Percentiles rank a stretch among this genome's conserved stretches.
Conservation (phyloP, 2,329 filamentous ascomycete genomes). For the Nannizziopsis barbatae region DNA sequence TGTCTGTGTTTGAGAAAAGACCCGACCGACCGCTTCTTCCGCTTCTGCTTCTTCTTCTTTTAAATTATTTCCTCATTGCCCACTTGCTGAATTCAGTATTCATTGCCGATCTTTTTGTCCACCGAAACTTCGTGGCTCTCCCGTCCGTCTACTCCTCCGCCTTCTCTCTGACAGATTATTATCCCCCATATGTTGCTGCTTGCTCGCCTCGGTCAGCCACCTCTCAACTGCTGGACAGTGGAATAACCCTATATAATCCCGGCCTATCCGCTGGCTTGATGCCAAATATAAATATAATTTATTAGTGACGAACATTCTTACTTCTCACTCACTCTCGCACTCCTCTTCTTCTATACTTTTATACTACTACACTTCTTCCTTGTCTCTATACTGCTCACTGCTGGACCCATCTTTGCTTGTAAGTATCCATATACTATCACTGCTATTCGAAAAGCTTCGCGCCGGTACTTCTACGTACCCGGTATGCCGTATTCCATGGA, state of each 20-base stretch:
- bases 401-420: constrained; percentile 2
- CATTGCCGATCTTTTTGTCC: constrained; percentile 7
- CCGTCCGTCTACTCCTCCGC: background rate
- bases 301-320: no score
- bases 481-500: constrained; percentile 2
- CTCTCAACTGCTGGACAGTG: background rate
- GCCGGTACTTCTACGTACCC: background rate
- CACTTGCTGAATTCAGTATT: constrained; percentile 7
- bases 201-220: background rate
- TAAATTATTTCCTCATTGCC: background rate
- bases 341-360: background rate
- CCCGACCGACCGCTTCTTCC: no score
- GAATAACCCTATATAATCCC: background rate
- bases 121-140: constrained; percentile 5
- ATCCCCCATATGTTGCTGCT: background rate
- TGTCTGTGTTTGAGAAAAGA: no score
- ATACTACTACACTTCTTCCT: no score
- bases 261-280: background rate
- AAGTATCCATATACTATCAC: constrained; percentile 2
- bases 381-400: background rate
- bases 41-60: no score
- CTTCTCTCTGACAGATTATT: no score
- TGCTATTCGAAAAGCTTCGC: background rate
- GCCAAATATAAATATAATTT: no score
- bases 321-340: background rate